phyloP scores from a whole-genome alignment of 2,329 filamentous ascomycete genomes.

The Phyllosticta capitalensis region DNA sequence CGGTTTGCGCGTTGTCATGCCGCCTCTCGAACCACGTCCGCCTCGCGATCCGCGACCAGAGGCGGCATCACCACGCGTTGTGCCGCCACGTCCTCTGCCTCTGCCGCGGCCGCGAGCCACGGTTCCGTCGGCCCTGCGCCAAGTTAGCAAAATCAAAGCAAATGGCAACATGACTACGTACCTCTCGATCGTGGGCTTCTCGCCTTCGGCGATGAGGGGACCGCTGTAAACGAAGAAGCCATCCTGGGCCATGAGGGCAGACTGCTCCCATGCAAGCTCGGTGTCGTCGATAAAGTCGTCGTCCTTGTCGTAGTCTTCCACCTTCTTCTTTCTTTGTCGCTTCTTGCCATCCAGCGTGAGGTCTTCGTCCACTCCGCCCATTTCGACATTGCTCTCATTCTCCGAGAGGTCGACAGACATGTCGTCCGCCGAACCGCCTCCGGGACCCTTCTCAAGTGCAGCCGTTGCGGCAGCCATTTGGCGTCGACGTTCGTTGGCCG shows the following conservation, averaged over 20 bases:
- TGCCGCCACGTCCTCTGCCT: conserved; percentile 43
- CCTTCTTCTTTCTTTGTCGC: conserved; percentile 71
- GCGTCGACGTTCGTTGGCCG: conserved; percentile 76
- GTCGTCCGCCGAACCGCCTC: conserved; percentile 62
- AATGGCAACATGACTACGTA: conserved; percentile 26
- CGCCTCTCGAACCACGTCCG: conserved; percentile 57
- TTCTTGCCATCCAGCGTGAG: conserved; percentile 35
- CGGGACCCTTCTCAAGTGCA: conserved; percentile 64
- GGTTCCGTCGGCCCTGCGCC: conserved; percentile 57
- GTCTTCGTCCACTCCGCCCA: conserved; percentile 52
- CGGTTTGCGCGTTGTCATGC: conserved; percentile 66
- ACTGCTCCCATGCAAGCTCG: conserved; percentile 89
- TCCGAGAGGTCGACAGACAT: conserved; percentile 70
- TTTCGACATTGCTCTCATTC: conserved; percentile 76
- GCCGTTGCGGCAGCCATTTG: conserved; percentile 84
- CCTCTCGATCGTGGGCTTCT: conserved; percentile 61
- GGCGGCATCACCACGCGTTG: conserved; percentile 32
- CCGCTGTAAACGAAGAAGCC: conserved; percentile 98
- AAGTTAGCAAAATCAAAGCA: conserved; percentile 14
- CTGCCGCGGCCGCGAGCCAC: conserved; percentile 57
- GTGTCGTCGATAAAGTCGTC: conserved; percentile 78
- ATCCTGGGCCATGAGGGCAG: conserved; percentile 86
- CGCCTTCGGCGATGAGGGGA: conserved; percentile 75
- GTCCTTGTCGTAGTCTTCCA: conserved; percentile 57
- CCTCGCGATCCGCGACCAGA: conserved; percentile 28